Conservation (phyloP, 495 filamentous ascomycete genomes). For the Aspergillus coremiiformis region DNA sequence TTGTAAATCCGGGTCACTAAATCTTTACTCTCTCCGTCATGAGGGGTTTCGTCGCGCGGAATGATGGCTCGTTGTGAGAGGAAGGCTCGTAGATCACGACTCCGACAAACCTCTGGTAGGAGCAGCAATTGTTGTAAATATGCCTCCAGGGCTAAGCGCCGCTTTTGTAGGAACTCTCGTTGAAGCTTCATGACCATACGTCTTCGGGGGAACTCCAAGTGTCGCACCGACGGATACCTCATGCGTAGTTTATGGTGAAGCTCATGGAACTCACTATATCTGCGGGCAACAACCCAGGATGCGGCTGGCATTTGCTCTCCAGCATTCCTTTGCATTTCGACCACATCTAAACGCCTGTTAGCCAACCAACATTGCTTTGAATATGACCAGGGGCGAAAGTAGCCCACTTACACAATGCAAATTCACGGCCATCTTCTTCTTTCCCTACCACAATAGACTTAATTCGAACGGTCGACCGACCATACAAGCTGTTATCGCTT, state of each 20-base stretch:
- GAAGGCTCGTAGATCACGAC: slow-evolving; percentile 86
- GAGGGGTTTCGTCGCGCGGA: slow-evolving; percentile 45
- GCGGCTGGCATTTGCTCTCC: slow-evolving; percentile 84
- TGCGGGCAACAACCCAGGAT: slow-evolving; percentile 68
- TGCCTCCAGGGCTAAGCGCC: slow-evolving; percentile 70
- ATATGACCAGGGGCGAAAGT: background rate
- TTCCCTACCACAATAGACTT: slow-evolving; percentile 85
- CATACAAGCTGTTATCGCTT: slow-evolving; percentile 95
- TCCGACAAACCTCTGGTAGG: slow-evolving; percentile 88
- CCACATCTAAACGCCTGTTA: slow-evolving; percentile 49
- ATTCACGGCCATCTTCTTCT: slow-evolving; percentile 90
- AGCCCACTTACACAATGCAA: slow-evolving; percentile 62
- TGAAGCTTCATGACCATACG: slow-evolving; percentile 95
- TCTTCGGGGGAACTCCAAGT: slow-evolving; percentile 84
- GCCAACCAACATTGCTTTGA: background rate
- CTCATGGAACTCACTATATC: slow-evolving; percentile 96
- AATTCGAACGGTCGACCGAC: slow-evolving; percentile 80
- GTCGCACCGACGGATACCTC: slow-evolving; percentile 76
- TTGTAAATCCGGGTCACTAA: slow-evolving; percentile 93
- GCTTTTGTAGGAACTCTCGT: slow-evolving; percentile 87
- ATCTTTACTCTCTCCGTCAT: slow-evolving; percentile 64
- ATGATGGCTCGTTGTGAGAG: slow-evolving; percentile 81
- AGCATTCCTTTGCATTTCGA: slow-evolving; percentile 83
- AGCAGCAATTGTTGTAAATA: slow-evolving; percentile 80
- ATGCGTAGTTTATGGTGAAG: slow-evolving; percentile 82